Conservation (phyloP, 352 stramenopile species). For the Phytophthora constricta region DNA sequence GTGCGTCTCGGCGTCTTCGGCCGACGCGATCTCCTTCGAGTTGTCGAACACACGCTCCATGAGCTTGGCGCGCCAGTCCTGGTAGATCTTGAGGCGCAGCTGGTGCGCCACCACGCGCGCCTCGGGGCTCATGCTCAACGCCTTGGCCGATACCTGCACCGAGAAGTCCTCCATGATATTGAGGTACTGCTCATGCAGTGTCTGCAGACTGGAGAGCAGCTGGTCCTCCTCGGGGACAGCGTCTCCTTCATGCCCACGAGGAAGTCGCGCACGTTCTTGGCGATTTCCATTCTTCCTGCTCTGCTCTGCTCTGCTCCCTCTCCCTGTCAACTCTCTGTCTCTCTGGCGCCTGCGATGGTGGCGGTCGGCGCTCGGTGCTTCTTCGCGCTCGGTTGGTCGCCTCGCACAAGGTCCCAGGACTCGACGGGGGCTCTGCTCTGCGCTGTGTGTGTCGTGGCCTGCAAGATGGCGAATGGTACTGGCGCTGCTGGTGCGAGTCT, state of each 20-base stretch:
- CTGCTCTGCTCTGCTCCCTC: conserved; percentile 10
- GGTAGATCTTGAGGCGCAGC: conserved; percentile 80
- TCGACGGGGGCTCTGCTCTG: not conserved
- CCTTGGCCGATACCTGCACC: conserved; percentile 53
- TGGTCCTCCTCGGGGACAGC: conserved; percentile 72
- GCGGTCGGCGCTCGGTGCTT: not conserved
- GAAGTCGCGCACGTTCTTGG: conserved; percentile 81
- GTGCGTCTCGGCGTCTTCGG: conserved; percentile 48
- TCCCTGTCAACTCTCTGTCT: conserved; percentile 29
- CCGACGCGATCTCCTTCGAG: conserved; percentile 46
- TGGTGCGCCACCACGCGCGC: conserved; percentile 78
- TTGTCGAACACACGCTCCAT: conserved; percentile 76
- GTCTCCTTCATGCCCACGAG: conserved; percentile 83
- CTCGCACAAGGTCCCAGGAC: conserved; percentile 1
- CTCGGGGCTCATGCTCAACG: conserved; percentile 78
- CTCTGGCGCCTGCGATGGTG: not conserved
- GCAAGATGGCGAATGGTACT: conserved; percentile 55
- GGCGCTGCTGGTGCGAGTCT: conserved; percentile 32
- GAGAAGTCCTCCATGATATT: conserved; percentile 77
- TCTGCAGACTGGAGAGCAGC: conserved; percentile 69
- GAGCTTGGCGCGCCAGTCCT: conserved; percentile 80
- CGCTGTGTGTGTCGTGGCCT: conserved; percentile 43
- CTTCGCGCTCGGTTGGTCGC: not conserved
- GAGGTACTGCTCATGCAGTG: conserved; percentile 71
- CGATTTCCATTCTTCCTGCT: conserved; percentile 73